Evolutionary conservation across 129 eudicot genomes (phyloP), one percentile per base, ranked within the genome.

Genomic region (Logfia minima): DNA sequence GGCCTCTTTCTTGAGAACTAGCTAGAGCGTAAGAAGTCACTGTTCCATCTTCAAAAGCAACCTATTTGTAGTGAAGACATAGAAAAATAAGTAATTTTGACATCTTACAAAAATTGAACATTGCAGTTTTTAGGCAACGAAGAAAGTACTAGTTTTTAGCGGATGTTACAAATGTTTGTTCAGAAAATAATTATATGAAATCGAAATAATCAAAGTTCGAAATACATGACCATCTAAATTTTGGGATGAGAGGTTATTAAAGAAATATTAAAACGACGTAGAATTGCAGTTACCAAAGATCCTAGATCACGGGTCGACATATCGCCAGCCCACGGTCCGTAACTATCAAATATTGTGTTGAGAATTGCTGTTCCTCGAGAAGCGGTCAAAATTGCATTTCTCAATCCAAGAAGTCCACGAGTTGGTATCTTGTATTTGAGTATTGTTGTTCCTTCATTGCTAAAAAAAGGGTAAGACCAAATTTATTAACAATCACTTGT

Each of bases 341-440:
- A 93, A 76, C 90, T 84, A n/a, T 93, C 98, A 79, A 93, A 93
- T 76, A 93, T 85, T 28, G 98, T 93, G 85, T 93, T 93, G 53
- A 93, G 90, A 71, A 93, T 83, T 29, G 98, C 98, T 22, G 98
- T 93, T 77, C 98, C 98, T 48, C 98, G 93, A 51, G 98, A 88
- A 45, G 96, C 98, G 0, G 96, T 93, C 63, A 93, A 77, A 79
- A 93, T 91, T 51, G 96, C 88, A 71, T 93, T 93, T 77, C 98
- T 75, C 77, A 89, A 69, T 48, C 97, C 98, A 68, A 93, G 89
- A 75, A 93, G 98, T 58, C 98, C 98, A 76, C 98, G 92, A 23
- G 97, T 93, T 45, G 98, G 98, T 59, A 93, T 93, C 83, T 86
- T 90, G 78, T 93, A 93, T 70, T 90, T 93, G 35, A 93, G 83